A percentile compares a stretch with the other conserved stretches of the same genome.
These are phyloP conservation scores for Saccharomyces jurei DNA, from an alignment of 805 yeast species.

Conservation along the genomic window DNA sequence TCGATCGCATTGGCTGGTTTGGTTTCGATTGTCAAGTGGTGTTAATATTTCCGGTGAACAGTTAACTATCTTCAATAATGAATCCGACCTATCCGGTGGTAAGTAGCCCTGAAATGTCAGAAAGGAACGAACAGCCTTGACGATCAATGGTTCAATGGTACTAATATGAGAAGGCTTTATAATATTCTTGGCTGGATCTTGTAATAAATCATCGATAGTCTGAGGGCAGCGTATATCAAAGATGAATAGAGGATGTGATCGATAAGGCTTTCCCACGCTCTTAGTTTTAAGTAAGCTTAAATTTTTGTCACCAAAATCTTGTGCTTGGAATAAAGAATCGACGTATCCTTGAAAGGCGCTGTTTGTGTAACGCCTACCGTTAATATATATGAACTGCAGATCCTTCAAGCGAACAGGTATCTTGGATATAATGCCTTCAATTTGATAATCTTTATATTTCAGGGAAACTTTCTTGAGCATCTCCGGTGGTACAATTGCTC, in stretches of 20 bases:
- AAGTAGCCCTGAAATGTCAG: slow-evolving; percentile 18
- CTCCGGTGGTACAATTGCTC: slow-evolving; percentile 11
- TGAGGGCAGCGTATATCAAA: slow-evolving; percentile 27
- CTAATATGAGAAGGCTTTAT: slow-evolving; percentile 20
- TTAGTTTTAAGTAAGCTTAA: slow-evolving; percentile 9
- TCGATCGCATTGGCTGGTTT: not conserved
- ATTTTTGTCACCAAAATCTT: slow-evolving; percentile 10
- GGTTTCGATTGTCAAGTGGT: not conserved
- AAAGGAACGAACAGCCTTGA: slow-evolving; percentile 27
- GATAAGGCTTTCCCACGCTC: slow-evolving; percentile 29
- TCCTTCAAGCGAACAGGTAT: slow-evolving; percentile 29
- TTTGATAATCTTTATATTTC: slow-evolving; percentile 17
- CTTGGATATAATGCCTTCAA: slow-evolving; percentile 36
- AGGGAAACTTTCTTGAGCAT: slow-evolving; percentile 15
- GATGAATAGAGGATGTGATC: slow-evolving; percentile 34
- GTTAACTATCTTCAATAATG: not conserved
- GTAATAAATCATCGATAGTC: slow-evolving; percentile 32
- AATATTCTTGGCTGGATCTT: slow-evolving; percentile 34
- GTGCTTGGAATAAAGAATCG: slow-evolving; percentile 18
- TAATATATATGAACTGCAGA: slow-evolving; percentile 41
- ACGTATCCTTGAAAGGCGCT: slow-evolving; percentile 8
- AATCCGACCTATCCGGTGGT: not conserved
- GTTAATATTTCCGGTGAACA: not conserved
- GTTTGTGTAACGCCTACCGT: slow-evolving; percentile 32
- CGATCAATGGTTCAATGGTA: slow-evolving; percentile 27